Conservation (phyloP, 2,329 filamentous ascomycete genomes). For the Huntiella abstrusa region DNA sequence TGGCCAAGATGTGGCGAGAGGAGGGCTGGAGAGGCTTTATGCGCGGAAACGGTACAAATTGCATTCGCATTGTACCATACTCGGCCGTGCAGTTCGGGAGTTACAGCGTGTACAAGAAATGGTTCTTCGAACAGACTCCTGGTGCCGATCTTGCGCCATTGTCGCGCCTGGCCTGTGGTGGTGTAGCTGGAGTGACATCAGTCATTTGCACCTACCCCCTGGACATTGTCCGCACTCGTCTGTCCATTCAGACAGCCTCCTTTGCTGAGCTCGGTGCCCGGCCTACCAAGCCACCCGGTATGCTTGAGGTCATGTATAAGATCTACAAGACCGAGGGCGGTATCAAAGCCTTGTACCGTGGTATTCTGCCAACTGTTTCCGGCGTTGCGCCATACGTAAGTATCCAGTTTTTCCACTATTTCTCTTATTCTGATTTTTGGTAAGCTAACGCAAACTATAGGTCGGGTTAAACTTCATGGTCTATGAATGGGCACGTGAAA, state of each 20-base stretch:
- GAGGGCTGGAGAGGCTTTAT: conserved; percentile 96
- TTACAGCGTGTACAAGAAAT: conserved; percentile 89
- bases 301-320: conserved; percentile 63
- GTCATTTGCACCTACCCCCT: conserved; percentile 90
- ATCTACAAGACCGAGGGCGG: conserved; percentile 94
- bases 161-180: conserved; percentile 71
- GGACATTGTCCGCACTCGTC: conserved; percentile 85
- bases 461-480: conserved; percentile 98
- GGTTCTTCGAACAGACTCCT: conserved; percentile 60
- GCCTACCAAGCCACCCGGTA: conserved; percentile 60
- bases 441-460: conserved; percentile 22
- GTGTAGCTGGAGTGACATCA: conserved; percentile 82
- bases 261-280: conserved; percentile 56
- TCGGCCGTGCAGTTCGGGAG: conserved; percentile 96
- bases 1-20: conserved; percentile 90
- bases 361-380: conserved; percentile 82
- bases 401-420: conserved; percentile 2
- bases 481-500: conserved; percentile 73
- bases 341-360: conserved; percentile 68
- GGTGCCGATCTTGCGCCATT: conserved; percentile 56
- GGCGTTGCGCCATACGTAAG: conserved; percentile 84
- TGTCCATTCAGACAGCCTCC: conserved; percentile 96
- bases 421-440: neutral
- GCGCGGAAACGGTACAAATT: conserved; percentile 95
- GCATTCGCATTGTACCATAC: conserved; percentile 93